Percentiles rank a stretch among this genome's conserved stretches.
phyloP scores from a whole-genome alignment of 1,284 basidiomycete species.

The Butyriboletus regius region DNA sequence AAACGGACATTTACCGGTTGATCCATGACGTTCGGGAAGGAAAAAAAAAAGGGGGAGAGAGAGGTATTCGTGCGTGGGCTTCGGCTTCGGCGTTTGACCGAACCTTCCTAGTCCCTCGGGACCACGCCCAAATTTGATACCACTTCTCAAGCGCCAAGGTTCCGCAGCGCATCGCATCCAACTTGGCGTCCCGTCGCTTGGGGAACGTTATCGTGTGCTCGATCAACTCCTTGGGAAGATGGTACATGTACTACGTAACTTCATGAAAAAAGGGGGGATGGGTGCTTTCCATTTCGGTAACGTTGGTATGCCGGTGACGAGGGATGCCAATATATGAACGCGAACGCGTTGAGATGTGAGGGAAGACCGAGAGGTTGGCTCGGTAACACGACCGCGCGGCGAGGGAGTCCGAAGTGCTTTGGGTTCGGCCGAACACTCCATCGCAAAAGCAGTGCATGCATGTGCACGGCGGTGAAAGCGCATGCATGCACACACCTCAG shows the following conservation, averaged over 20 bases:
- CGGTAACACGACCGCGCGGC: background rate
- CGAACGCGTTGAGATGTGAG: background rate
- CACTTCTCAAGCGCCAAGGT: constrained; percentile 1
- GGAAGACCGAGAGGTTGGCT: background rate
- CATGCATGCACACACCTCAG: background rate
- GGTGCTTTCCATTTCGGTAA: constrained; percentile 1
- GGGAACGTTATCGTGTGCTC: background rate
- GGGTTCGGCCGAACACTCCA: background rate
- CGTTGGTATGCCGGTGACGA: background rate
- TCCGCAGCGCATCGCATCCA: background rate
- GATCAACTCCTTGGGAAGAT: background rate
- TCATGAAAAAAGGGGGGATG: background rate
- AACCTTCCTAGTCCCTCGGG: background rate
- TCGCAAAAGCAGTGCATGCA: background rate
- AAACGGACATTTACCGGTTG: background rate
- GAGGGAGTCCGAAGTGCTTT: background rate
- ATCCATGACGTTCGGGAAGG: background rate
- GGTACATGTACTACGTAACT: background rate
- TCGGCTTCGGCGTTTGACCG: background rate
- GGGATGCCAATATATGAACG: background rate
- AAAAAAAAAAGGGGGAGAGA: background rate
- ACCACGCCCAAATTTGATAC: background rate
- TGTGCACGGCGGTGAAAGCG: background rate
- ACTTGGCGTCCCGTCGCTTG: no score
- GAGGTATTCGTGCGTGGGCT: background rate